Conservation (phyloP, 164 flowering plant genomes). For the Sextonia rubra region DNA sequence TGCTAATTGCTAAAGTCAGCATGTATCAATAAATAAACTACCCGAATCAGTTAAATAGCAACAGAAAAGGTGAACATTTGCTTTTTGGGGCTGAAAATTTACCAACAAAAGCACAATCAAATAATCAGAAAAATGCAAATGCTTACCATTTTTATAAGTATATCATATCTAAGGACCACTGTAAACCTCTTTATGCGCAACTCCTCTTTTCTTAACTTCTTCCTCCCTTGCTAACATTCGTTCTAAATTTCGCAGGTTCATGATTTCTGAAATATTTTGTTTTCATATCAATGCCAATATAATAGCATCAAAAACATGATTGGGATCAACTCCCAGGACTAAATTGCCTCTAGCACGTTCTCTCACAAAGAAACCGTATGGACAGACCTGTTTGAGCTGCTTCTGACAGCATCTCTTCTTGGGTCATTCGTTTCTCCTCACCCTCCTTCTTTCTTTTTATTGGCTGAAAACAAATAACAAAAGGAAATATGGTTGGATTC, state of each 20-base stretch:
- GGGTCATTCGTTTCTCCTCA: constrained; percentile 92
- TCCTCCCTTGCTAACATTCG: constrained; percentile 96
- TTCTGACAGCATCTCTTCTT: constrained; percentile 99
- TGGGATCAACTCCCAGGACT: background rate
- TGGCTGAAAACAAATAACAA: constrained; percentile 41
- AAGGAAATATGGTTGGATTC: background rate
- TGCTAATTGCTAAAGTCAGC: background rate
- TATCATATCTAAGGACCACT: constrained; percentile 80
- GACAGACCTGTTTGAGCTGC: constrained; percentile 94
- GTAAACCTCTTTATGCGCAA: constrained; percentile 79
- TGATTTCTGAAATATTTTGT: constrained; percentile 58
- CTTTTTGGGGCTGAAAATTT: background rate
- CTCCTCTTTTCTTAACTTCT: constrained; percentile 94
- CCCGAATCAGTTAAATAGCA: background rate
- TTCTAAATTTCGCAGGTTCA: constrained; percentile 86
- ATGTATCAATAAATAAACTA: background rate
- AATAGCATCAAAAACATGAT: background rate
- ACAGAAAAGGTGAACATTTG: background rate
- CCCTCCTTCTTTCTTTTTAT: constrained; percentile 91
- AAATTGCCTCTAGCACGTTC: constrained; percentile 1
- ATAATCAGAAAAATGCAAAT: background rate
- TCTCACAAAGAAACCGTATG: background rate
- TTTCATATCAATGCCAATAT: constrained; percentile 6
- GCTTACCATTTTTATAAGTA: constrained; percentile 67
- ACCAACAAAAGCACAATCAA: background rate